Evolutionary conservation across 2,329 filamentous ascomycete species (phyloP).

Genomic region (Aspergillus brasiliensis): DNA sequence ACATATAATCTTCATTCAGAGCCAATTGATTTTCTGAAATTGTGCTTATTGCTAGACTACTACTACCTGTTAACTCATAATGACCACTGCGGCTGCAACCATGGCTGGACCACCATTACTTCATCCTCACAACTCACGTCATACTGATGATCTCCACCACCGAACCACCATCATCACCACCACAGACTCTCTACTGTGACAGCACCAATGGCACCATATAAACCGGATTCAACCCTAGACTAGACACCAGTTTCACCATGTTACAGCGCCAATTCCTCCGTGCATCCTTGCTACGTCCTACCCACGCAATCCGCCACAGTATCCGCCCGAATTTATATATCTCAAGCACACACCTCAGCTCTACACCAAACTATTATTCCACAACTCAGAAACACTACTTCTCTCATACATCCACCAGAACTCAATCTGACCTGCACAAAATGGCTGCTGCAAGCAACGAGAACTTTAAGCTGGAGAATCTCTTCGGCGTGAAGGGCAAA

Average conservation of each 20-base stretch:
- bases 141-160: constrained; percentile 13
- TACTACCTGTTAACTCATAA: too few species aligned
- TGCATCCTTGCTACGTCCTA: neutral
- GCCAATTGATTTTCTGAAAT: neutral
- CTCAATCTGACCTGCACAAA: constrained; percentile 9
- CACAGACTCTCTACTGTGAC: neutral
- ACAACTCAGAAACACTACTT: neutral
- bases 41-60: too few species aligned
- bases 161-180: neutral
- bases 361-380: neutral
- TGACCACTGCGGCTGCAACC: constrained; percentile 1
- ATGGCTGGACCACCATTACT: neutral
- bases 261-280: neutral
- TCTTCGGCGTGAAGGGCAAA: constrained; percentile 58
- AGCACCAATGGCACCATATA: neutral
- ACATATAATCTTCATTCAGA: neutral
- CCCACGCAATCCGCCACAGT: neutral
- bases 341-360: neutral
- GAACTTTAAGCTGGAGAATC: constrained; percentile 53
- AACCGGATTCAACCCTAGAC: neutral
- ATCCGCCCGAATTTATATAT: neutral
- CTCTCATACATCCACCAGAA: neutral
- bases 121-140: constrained; percentile 12
- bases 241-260: neutral
- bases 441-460: constrained; percentile 38